phyloP scores from a whole-genome alignment of 176 grass and related monocot species.

The Avena eriantha region DNA sequence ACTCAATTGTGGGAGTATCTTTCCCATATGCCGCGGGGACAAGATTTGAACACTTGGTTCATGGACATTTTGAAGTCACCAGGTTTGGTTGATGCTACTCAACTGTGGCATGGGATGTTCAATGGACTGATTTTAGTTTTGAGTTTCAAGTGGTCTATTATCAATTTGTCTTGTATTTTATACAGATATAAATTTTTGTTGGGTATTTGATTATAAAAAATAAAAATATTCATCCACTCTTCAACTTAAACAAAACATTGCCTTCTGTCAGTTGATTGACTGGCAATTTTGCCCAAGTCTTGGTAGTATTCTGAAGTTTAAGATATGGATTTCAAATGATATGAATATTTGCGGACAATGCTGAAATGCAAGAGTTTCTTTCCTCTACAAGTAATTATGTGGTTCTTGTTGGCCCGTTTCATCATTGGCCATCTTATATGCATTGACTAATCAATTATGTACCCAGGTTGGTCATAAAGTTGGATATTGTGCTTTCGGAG shows the following conservation, averaged over 20 bases:
- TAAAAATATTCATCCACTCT: background rate
- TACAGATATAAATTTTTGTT: background rate
- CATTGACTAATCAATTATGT: conserved; percentile 23
- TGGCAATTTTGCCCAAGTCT: conserved; percentile 1
- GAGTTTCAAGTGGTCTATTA: conserved; percentile 19
- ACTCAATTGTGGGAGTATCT: background rate
- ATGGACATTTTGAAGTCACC: background rate
- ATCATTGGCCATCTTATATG: background rate
- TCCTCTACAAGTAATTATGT: conserved; percentile 12
- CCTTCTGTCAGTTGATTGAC: background rate
- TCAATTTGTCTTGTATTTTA: background rate
- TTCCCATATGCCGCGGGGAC: conserved; percentile 11
- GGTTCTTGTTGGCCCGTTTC: conserved; percentile 29
- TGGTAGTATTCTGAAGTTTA: conserved; percentile 21
- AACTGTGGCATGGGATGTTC: background rate
- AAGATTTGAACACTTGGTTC: background rate
- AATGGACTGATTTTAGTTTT: conserved; percentile 22
- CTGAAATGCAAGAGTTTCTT: conserved; percentile 25
- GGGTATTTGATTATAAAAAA: background rate
- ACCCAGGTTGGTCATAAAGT: conserved; percentile 88
- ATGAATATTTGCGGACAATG: conserved; percentile 10
- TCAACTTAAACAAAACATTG: background rate
- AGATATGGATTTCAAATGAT: background rate
- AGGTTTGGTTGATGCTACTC: conserved; percentile 22
- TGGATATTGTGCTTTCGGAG: conserved; percentile 83